Evolutionary conservation across 768 basidiomycete species (phyloP), one percentile per base, ranked within the genome.

Genomic region (Auricularia auricula-judae): DNA sequence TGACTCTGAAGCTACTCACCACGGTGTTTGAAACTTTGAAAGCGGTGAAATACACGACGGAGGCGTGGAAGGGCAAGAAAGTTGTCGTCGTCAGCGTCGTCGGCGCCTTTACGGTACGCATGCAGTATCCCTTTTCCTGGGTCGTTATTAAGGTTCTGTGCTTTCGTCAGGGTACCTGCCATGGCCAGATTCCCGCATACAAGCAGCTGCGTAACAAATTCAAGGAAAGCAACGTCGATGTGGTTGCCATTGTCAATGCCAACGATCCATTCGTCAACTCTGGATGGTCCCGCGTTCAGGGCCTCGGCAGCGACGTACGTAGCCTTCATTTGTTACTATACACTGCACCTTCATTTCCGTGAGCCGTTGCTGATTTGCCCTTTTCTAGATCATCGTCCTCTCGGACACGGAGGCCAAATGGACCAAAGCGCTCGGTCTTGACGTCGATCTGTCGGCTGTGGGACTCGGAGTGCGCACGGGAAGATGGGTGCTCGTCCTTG

Each of bases 21-120:
- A 23, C 18, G 10, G 64, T 64, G 65, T 63, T 36, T 62, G 43
- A 16, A 36, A 44, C 36, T 51, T 61, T 63, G 63, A n/a, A 71
- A 88, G 87, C 85, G 43, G 73, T 75, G 56, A 77, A 76, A 43
- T 75, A 89, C 67, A 76, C 74, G 44, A 88, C 83, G 34, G 77
- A 84, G 65, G 79, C 82, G 59, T 91, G 87, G 87, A 86, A 86
- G 73, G 86, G 85, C 71, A 92, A 92, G 79, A 89, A 87, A 72
- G 87, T 92, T 62, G 86, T 91, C 43, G 71, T 91, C 62, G 81
- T 92, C 72, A 78, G 87, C 64, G 88, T 91, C 39, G 90, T 89
- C 18, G 90, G 90, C 60, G 88, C 89, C 12, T 90, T 91, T 77
- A 89, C 89, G 16, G 89, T 89, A 67, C 65, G 85, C 65, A 18